Evolutionary conservation across 2,329 filamentous ascomycete genomes (phyloP), one percentile per base, ranked within the genome.

Genomic region (Aspergillus arachidicola): DNA sequence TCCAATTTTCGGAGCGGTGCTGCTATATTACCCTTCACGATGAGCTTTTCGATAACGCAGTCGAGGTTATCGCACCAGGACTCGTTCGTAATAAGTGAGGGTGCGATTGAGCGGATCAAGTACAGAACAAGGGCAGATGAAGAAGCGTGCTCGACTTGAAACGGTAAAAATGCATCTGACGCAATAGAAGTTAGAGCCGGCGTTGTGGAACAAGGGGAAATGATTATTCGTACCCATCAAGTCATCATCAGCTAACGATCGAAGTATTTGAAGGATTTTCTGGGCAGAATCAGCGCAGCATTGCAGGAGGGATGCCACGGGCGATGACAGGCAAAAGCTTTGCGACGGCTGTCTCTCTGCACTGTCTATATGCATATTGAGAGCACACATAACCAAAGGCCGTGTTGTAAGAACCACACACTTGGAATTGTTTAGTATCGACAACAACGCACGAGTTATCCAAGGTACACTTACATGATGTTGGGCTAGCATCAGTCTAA

Each of bases 91-190:
- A 80, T 72, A 1, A 80, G 68, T 0, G 72, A 72, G 0, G 79
- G 79, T n/a, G 73, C 75, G 41, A 70, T 66, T 6, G 68, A 62
- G 21, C 59, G 64, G 19, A 80, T 74, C 0, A 81, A 68, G 19
- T 79, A 74, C 2, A 81, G 72, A 1, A 81, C 71, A 41, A 81
- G 80, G 0, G 78, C 76, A 1, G 79, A 80, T 0, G 79, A 80
- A 9, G 77, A 81, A 6, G 79, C 78, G 43, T 79, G 78, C 61
- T 81, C 79, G 12, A 80, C 73, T 50, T 81, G 78, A 14, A 80
- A 81, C 0, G 79, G 79, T 1, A 81, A 28, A 12, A 80, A 80
- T 1, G 78, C 75, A 43, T 78, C 75, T 71, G 28, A 38, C 9
- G 26, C 1, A 7, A n/a, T 43, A 10, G 4, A 23, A 10, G 14